phyloP scores from a whole-genome alignment of 768 basidiomycete genomes.

The Hemileccinum impolitum region DNA sequence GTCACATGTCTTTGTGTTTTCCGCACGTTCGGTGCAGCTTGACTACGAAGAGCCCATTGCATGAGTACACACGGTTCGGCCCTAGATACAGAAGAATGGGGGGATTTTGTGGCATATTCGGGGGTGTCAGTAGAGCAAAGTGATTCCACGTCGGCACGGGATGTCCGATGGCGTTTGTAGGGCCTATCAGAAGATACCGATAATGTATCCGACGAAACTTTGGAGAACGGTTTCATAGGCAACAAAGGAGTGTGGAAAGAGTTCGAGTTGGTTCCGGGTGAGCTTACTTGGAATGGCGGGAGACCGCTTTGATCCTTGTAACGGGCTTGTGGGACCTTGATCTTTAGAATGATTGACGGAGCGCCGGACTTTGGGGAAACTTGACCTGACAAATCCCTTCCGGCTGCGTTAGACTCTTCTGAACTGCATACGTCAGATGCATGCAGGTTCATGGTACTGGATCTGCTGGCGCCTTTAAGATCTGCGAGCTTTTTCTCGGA shows the following conservation, averaged over 20 bases:
- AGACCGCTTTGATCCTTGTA: constrained; percentile 14
- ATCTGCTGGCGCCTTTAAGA: constrained; percentile 23
- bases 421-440: constrained; percentile 14
- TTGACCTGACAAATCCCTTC: constrained; percentile 7
- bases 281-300: constrained; percentile 9
- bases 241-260: constrained; percentile 11
- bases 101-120: constrained; percentile 16
- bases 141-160: constrained; percentile 21
- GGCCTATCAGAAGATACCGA: constrained; percentile 29
- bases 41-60: constrained; percentile 49
- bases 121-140: constrained; percentile 19
- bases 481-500: constrained; percentile 50
- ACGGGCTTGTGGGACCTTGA: constrained; percentile 31
- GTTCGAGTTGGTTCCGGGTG: constrained; percentile 16
- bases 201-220: constrained; percentile 28
- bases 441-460: constrained; percentile 10
- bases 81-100: constrained; percentile 14
- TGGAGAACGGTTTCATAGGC: constrained; percentile 27
- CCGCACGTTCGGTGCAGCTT: constrained; percentile 40
- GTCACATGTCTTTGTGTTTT: constrained; percentile 51
- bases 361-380: constrained; percentile 15
- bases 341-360: constrained; percentile 33
- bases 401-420: constrained; percentile 13
- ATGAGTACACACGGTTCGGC: constrained; percentile 38
- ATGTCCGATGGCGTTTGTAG: constrained; percentile 27